Base-by-base conservation (phyloP, 208 protist genomes). In the Leishmania gerbilli region DNA sequence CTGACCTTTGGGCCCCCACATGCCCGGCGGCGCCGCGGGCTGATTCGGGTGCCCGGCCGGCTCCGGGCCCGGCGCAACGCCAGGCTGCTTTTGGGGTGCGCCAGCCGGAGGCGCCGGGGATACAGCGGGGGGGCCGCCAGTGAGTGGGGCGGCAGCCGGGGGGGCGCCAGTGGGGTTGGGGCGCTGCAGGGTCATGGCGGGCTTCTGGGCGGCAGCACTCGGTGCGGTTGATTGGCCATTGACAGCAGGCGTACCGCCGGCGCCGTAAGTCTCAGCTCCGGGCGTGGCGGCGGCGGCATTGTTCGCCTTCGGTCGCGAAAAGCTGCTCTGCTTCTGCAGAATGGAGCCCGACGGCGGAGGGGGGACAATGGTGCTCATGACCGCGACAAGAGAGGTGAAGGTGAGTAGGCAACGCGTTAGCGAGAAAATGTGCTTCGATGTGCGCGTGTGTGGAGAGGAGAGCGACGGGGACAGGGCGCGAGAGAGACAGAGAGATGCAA, bases 241-340 rank as follows among this genome's bases (percentile, higher is more conserved):
- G 58, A 45, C 60, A 3, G 49, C 34, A 58, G 58, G 19, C 8
- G 74, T 71, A 17, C 60, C 58, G 71, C 21, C 62, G 7, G 76
- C 9, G 40, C 56, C 58, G 2, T 60, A 56, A 27, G 45, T 55
- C 68, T 80, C 79, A 31, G 81, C 69, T 17, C 76, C 65, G 51
- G 76, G 27, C 0, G 76, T 53, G 49, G 77, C 53, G 1, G 74
- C 78, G n/a, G 82, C 72, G 1, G 78, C 74, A 62, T 42, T 79
- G 45, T 37, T 72, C 42, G 56, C 62, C 78, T 86, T 86, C 21
- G 82, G 71, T 0, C 82, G 82, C 42, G 82, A 86, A 76, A 86
- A 86, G 69, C 82, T 86, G 82, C 82, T 86, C 67, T 86, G 72
- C 78, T 86, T 86, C 82, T 82, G 82, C 53, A 80, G 58, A 47